Percentiles rank a stretch among this genome's conserved stretches.
These are phyloP conservation scores for Beta vulgaris DNA, from an alignment of 148 eudicot genomes.

Conservation along the genomic window DNA sequence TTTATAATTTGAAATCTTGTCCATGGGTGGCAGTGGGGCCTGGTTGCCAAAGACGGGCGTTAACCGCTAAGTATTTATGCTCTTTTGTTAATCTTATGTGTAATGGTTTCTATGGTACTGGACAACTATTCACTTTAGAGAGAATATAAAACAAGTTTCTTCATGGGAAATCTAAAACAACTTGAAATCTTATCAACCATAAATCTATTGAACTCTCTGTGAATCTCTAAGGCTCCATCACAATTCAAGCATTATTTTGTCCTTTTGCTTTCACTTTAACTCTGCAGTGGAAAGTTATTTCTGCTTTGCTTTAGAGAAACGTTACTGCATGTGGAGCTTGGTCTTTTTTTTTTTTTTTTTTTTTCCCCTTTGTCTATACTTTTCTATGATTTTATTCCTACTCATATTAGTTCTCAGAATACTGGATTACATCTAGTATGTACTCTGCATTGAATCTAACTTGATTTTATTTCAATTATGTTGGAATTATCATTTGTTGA, in stretches of 20 bases:
- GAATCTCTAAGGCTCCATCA: background rate
- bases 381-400: too few relatives aligned
- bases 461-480: background rate
- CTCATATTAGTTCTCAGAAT: too few relatives aligned
- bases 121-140: too few relatives aligned
- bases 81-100: too few relatives aligned
- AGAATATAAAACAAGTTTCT: too few relatives aligned
- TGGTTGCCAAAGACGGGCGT: too few relatives aligned
- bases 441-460: background rate
- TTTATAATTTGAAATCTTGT: too few relatives aligned
- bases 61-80: too few relatives aligned
- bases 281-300: background rate
- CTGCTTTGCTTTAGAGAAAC: background rate
- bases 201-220: background rate
- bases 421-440: background rate
- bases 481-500: conserved; percentile 8
- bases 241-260: background rate
- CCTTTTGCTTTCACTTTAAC: background rate
- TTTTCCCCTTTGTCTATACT: background rate
- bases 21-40: too few relatives aligned
- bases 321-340: background rate
- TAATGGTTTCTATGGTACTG: too few relatives aligned
- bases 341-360: background rate
- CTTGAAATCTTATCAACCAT: too few relatives aligned
- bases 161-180: background rate